phyloP scores from a whole-genome alignment of 768 basidiomycete genomes.

The Botryobasidium botryosum region DNA sequence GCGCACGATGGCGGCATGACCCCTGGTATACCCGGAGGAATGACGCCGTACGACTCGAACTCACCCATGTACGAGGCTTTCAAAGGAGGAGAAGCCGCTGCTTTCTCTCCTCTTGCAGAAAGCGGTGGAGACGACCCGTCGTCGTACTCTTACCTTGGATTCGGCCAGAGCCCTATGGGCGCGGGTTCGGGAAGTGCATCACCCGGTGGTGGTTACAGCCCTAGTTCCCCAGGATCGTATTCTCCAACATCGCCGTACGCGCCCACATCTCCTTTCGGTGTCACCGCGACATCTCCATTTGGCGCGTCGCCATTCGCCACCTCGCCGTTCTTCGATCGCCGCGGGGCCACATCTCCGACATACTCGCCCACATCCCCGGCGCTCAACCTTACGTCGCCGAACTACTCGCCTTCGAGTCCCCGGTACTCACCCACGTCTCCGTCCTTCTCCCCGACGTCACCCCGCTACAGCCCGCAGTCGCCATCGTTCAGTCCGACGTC shows the following conservation, averaged over 20 bases:
- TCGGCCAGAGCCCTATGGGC: constrained; percentile 72
- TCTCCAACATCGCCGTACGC: constrained; percentile 85
- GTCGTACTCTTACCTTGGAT: constrained; percentile 53
- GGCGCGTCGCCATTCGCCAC: constrained; percentile 74
- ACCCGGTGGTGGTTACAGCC: constrained; percentile 77
- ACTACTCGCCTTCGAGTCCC: constrained; percentile 74
- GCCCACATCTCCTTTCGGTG: constrained; percentile 53
- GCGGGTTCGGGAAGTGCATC: constrained; percentile 62
- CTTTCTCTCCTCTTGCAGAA: constrained; percentile 89
- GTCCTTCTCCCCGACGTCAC: constrained; percentile 79
- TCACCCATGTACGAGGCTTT: constrained; percentile 63
- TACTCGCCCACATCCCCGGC: constrained; percentile 25
- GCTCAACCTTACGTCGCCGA: constrained; percentile 74
- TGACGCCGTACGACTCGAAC: constrained; percentile 93
- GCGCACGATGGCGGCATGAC: constrained; percentile 81
- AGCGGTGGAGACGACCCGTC: constrained; percentile 62
- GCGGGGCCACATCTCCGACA: constrained; percentile 24
- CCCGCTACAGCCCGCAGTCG: constrained; percentile 75
- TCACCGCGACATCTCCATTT: constrained; percentile 15
- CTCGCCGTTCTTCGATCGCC: constrained; percentile 63
- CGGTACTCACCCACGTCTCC: constrained; percentile 81
- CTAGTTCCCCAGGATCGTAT: constrained; percentile 78
- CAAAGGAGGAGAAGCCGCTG: constrained; percentile 71
- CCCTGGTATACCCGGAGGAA: constrained; percentile 62
- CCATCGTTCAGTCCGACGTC: constrained; percentile 89